Evolutionary conservation across 83 land plant genomes (phyloP), one percentile per base, ranked within the genome.

Genomic region (Larix sibirica): DNA sequence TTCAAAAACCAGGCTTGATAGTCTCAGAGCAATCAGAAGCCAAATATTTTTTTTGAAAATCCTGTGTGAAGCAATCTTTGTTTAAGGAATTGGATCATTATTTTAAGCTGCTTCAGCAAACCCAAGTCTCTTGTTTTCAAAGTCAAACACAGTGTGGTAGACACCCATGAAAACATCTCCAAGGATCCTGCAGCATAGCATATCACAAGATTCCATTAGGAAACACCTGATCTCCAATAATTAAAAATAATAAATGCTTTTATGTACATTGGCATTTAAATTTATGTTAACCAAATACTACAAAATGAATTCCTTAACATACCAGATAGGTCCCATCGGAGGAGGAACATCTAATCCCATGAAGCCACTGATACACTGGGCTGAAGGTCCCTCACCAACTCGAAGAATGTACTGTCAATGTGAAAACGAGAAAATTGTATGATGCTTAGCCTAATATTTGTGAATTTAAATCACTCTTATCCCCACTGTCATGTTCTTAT

Each of bases 81-180:
- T 63, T 20, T 63, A 21, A 63, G 9, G 9, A 21, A 20, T 63
- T 20, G 24, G 6, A 63, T 70, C 75, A 7, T n/a, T 70, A 21
- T 36, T 40, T 85, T 79, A 92, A 17, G 90, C 89, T 10, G 95
- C 93, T 74, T 84, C 86, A 7, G 97, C 97, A 78, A 94, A 94
- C 21, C 97, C 97, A 61, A 95, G 87, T 67, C 86, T 84, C 79
- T 56, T 10, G 54, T 95, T 93, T 21, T 92, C 96, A 63, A 81
- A 95, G 77, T 95, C 98, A 62, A 95, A 95, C 10, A 93, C 98
- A 0, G 98, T 93, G 76, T 95, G 98, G 83, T 95, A 95, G 9
- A 66, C 90, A 79, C 98, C 98, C 98, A 95, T 95, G 86, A 95
- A 95, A 68, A 95, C 84, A 68, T 95, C 98, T 65, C 98, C 97